Percentiles rank a stretch among this genome's conserved stretches.
Conservation (phyloP, 805 yeast genomes). For the Jamesozyma rosinii region DNA sequence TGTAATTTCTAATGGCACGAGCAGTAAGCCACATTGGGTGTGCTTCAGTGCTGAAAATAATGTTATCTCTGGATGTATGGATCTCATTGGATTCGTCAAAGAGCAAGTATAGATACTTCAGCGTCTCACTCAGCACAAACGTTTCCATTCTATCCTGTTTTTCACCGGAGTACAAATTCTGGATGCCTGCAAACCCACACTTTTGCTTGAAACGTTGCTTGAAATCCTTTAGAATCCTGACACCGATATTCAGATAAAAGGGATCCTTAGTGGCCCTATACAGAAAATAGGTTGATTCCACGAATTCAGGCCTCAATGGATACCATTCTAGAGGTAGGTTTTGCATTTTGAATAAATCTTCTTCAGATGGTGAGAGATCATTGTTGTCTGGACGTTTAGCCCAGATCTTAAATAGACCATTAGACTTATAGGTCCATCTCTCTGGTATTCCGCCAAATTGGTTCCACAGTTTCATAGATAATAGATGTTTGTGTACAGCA, state of each 20-base stretch:
- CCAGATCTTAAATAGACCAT: not conserved
- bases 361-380: not conserved
- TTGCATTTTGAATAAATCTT: not conserved
- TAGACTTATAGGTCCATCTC: conserved; percentile 53
- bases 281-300: conserved; percentile 78
- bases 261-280: conserved; percentile 84
- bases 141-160: conserved; percentile 82
- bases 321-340: conserved; percentile 64
- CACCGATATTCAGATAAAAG: conserved; percentile 67
- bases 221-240: conserved; percentile 48
- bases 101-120: conserved; percentile 70
- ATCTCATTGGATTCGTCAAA: conserved; percentile 64
- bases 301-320: conserved; percentile 84
- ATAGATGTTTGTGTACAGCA: conserved; percentile 52
- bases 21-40: conserved; percentile 75
- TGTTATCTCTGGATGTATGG: conserved; percentile 33
- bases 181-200: conserved; percentile 78
- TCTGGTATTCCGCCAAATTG: conserved; percentile 78
- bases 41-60: conserved; percentile 77
- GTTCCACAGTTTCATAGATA: conserved; percentile 71
- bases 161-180: conserved; percentile 53
- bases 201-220: conserved; percentile 42
- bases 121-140: conserved; percentile 78
- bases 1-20: conserved; percentile 25
- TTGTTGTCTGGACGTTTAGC: not conserved